Percentiles rank a stretch among this genome's conserved stretches.
Conservation (phyloP, 2,329 filamentous ascomycete genomes). For the Paramyrothecium roridum region DNA sequence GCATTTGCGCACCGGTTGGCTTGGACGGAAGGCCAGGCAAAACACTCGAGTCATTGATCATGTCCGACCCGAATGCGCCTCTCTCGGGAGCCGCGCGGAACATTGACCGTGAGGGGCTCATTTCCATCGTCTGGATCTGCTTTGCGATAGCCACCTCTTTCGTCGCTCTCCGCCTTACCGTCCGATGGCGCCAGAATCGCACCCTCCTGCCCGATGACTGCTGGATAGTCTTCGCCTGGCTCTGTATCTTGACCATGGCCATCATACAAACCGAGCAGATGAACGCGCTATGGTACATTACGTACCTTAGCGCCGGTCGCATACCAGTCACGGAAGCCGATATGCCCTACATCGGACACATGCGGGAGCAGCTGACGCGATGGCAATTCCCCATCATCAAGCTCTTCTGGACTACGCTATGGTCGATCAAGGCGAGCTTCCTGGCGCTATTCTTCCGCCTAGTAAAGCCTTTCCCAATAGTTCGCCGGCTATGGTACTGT, state of each 20-base stretch:
- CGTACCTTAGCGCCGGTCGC: constrained; percentile 9
- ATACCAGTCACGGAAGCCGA: constrained; percentile 4
- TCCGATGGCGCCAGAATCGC: constrained; percentile 18
- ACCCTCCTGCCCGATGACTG: constrained; percentile 21
- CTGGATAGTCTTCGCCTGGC: constrained; percentile 24
- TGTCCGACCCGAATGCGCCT: constrained; percentile 7
- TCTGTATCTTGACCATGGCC: constrained; percentile 16
- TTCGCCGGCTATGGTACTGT: constrained; percentile 13
- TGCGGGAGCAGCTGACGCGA: constrained; percentile 4
- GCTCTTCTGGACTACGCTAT: constrained; percentile 17
- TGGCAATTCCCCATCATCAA: constrained; percentile 18
- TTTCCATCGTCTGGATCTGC: constrained; percentile 23
- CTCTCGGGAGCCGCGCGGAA: constrained; percentile 8
- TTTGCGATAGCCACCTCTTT: constrained; percentile 22
- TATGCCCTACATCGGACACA: neutral
- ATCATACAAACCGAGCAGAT: constrained; percentile 14
- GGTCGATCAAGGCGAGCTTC: constrained; percentile 19
- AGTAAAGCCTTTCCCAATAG: constrained; percentile 8
- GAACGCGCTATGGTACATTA: constrained; percentile 13
- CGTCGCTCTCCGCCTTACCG: constrained; percentile 18
- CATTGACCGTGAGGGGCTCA: constrained; percentile 10
- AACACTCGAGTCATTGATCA: neutral
- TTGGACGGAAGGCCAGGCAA: neutral
- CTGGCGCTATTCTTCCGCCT: constrained; percentile 15
- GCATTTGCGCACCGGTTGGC: neutral